Evolutionary conservation across 1,139 yeast genomes (phyloP), one percentile per base, ranked within the genome.

Genomic region (Protomyces gravidus): DNA sequence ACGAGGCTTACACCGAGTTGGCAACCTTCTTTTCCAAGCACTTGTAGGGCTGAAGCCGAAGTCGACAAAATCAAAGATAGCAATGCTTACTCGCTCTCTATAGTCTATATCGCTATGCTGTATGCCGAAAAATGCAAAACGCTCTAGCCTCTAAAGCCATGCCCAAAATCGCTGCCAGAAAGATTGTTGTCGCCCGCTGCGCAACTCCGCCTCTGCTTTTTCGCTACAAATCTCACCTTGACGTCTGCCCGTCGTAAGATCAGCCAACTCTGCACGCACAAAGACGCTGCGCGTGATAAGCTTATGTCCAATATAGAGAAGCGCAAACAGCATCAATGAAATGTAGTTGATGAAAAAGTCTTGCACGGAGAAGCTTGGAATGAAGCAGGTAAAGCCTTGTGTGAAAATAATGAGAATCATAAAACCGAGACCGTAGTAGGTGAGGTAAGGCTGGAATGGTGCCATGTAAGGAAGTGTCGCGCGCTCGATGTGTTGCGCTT

Each of bases 331-430:
- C 25, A 79, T 78, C 53, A 77, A 72, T 58, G 83, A 81, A 68
- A 82, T 70, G 69, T 81, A 81, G 62, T 78, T 74, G 65, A 76
- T 74, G 68, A 82, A 80, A 71, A 82, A 85, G 84, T 73, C 87
- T 78, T 77, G 83, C 84, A 25, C 90, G 89, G 63, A 84, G 39
- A 48, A 55, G 42, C 4, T 19, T 5, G 53, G 51, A 19, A 63
- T 59, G 59, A 87, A 86, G 0, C 82, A 85, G 3, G 80, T 74
- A 70, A 85, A 87, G 11, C 92, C 89, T 62, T 82, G 78, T 21
- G 84, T 71, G 63, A 84, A 78, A 45, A 81, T 78, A 87, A 86
- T 84, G 32, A 78, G 71, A 66, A 85, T 77, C 49, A 84, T 74
- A 27, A 79, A 68, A 53, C 78, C 73, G 2, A 75, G 63, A 1